Conservation (phyloP, 768 basidiomycete species). For the Lepiota venenata region DNA sequence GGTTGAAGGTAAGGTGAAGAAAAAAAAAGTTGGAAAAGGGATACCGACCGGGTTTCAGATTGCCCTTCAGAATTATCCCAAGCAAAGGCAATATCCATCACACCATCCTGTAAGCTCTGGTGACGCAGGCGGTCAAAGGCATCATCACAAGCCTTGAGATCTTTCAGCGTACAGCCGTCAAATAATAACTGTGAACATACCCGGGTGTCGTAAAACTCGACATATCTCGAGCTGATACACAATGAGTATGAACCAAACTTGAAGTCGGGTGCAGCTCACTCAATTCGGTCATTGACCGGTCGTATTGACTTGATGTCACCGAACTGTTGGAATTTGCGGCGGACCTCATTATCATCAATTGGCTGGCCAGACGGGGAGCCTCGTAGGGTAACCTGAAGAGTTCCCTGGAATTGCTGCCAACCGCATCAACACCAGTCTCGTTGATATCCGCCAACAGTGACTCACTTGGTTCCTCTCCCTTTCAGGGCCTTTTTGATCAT, state of each 20-base stretch:
- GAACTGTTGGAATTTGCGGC: conserved; percentile 82
- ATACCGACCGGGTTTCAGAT: conserved; percentile 17
- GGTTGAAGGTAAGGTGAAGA: neutral
- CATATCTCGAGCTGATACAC: conserved; percentile 68
- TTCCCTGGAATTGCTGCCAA: conserved; percentile 74
- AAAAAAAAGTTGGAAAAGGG: neutral
- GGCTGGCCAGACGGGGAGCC: conserved; percentile 64
- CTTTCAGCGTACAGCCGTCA: neutral
- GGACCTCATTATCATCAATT: conserved; percentile 83
- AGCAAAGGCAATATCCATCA: conserved; percentile 83
- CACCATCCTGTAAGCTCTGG: conserved; percentile 78
- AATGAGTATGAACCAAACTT: conserved; percentile 3
- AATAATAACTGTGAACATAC: conserved; percentile 36
- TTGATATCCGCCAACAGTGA: neutral
- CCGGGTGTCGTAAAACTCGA: conserved; percentile 92
- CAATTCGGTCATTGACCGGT: conserved; percentile 57
- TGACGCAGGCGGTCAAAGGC: conserved; percentile 80
- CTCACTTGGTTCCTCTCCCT: conserved; percentile 83
- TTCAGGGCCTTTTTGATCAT: conserved; percentile 70
- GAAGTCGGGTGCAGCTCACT: conserved; percentile 35
- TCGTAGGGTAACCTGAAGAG: conserved; percentile 73
- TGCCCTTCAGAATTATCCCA: conserved; percentile 67
- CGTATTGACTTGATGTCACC: conserved; percentile 87
- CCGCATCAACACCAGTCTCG: neutral
- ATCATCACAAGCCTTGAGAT: conserved; percentile 63